Evolutionary conservation across 2,329 filamentous ascomycete genomes (phyloP), one percentile per base, ranked within the genome.

Genomic region (Coleophoma cylindrospora): DNA sequence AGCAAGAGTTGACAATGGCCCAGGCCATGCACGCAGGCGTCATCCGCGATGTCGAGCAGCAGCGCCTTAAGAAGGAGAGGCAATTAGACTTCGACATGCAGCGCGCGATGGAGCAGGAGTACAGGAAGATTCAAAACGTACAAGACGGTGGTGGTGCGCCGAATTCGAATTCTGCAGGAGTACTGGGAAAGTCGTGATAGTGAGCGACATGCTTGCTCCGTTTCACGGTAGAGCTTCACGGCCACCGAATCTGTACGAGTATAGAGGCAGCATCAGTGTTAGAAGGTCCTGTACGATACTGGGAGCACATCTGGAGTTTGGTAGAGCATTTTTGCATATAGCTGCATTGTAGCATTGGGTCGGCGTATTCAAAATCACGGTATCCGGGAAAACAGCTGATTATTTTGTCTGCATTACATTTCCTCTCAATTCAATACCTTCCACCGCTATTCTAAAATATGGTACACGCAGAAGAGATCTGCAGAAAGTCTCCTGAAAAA

Each of bases 11-110:
- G 15, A 34, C 17, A 11, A 12, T 14, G 12, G 7, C 17, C 89
- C 55, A 92, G 94, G 88, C 89, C 50, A 99, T 99, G 94, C 94
- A 99, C 65, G 82, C 87, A 58, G 94, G 94, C 41, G 94, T 99
- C 40, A 75, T 97, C 57, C 88, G 92, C 56, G 94, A 99, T 64
- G 87, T 96, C 77, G 92, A 97, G 65, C 90, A 95, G 65, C 91
- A 96, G 67, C 84, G 88, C 43, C 68, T 96, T 57, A 96, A 96
- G 72, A 80, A 82, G 58, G 94, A 99, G 68, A 85, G 94, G 52
- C 89, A 95, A 68, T 81, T 91, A 47, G 94, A 99, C 66, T 99
- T 99, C 64, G 91, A 97, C 57, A 83, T 95, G 80, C 94, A 99
- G 66, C 81, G 78, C 55, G 80, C 79, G 7, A 74, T 99, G 44